Base-by-base conservation (phyloP, 176 grass and related monocot species). In the Miscanthus lutarioriparius region DNA sequence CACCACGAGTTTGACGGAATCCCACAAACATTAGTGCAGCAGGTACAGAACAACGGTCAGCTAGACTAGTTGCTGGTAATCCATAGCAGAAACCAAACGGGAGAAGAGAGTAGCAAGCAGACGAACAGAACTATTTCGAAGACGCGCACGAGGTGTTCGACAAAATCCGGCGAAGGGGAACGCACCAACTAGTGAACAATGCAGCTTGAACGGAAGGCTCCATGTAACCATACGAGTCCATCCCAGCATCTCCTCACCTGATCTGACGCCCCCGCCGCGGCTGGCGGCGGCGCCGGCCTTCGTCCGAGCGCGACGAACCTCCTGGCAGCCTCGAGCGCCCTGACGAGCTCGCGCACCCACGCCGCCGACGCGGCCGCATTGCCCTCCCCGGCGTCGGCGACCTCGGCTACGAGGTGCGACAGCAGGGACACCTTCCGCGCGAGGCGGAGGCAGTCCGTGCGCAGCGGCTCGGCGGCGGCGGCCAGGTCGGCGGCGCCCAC, bases 391-490 rank as follows among this genome's bases (percentile, higher is more conserved):
- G 86, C 87, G 45, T 89, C 89, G 48, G 87, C 62, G 43, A 99
- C 89, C 89, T 98, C 93, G 30, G 92, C 85, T 2, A 88, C 67
- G 83, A 98, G 88, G 88, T 98, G 91, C 48, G 89, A 88, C 49
- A 98, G 92, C 75, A 98, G 82, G 22, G 93, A 95, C 64, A 98
- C 93, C 85, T 98, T 98, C 28, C 91, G 75, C 11, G 91, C 86
- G 64, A 93, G 89, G 73, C 91, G 86, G 68, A 93, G 93, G 91
- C 87, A 95, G 79, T 92, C 91, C 32, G 89, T 74, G 72, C 89
- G 78, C 67, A 98, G 87, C 27, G 80, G 72, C n/a, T 86, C 87
- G 71, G 83, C 83, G 20, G 83, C 82, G 23, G 72, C 64, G 20
- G 89, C 76, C 47, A 98, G 83, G 74, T 87, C 86, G 36, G 85